Conservation (phyloP, 352 stramenopile species). For the Pythium apleroticum region DNA sequence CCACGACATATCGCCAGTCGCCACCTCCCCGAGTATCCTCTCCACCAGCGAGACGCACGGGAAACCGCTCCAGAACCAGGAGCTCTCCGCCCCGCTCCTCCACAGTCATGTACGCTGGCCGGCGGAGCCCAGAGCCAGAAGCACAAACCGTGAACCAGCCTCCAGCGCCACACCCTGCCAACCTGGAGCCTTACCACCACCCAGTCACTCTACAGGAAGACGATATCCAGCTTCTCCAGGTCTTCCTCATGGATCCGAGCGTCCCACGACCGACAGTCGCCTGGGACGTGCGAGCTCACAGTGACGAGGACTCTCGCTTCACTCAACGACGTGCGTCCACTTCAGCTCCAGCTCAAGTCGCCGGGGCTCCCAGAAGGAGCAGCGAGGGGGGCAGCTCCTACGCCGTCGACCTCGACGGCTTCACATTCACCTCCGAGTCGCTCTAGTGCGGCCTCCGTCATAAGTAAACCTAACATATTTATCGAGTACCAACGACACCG, state of each 20-base stretch:
- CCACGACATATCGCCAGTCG: constrained; percentile 11
- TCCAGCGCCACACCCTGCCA: not conserved
- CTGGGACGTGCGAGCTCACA: not conserved
- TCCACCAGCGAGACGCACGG: constrained; percentile 1
- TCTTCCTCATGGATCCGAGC: constrained; percentile 17
- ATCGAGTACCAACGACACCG: not conserved
- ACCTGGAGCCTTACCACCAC: constrained; percentile 24
- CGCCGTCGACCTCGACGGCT: constrained; percentile 24
- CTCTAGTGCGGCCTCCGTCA: constrained; percentile 16
- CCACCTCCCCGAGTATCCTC: constrained; percentile 2
- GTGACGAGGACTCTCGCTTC: not conserved
- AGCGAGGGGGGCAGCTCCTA: constrained; percentile 6
- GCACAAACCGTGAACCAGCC: not conserved
- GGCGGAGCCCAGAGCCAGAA: not conserved
- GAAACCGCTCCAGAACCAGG: constrained; percentile 5
- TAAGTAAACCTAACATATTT: not conserved
- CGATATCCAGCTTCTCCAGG: constrained; percentile 25
- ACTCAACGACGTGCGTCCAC: not conserved
- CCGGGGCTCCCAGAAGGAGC: not conserved
- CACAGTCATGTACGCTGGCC: constrained; percentile 1
- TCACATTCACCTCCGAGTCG: constrained; percentile 26
- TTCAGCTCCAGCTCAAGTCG: not conserved
- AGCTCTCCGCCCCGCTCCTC: constrained; percentile 17
- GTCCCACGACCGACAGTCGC: not conserved
- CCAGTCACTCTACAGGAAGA: constrained; percentile 23